These are phyloP conservation scores for Vitis cinerea DNA, from an alignment of 164 flowering plant species.

Conservation along the genomic window DNA sequence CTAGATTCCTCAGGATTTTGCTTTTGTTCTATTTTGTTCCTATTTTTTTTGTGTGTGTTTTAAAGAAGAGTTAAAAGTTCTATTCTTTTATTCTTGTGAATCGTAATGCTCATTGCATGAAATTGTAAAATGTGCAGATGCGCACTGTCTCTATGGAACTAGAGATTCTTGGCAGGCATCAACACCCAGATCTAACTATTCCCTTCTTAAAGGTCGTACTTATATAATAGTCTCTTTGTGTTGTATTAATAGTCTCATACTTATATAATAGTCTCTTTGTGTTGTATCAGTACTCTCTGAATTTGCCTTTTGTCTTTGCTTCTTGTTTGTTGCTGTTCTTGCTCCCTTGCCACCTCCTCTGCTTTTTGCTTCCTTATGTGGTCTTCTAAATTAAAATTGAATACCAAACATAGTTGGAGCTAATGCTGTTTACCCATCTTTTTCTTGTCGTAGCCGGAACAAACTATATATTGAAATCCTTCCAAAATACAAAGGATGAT, in stretches of 20 bases:
- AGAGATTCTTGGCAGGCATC: conserved; percentile 90
- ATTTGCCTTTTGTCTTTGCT: neutral
- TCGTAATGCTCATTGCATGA: neutral
- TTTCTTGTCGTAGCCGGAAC: too few species aligned
- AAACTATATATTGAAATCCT: too few species aligned
- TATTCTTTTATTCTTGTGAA: neutral
- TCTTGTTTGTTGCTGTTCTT: neutral
- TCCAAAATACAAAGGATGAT: too few species aligned
- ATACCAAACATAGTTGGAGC: too few species aligned
- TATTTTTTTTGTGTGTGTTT: neutral
- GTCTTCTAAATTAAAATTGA: too few species aligned
- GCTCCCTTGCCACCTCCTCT: neutral
- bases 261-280: neutral
- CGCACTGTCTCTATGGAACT: conserved; percentile 79
- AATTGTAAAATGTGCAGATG: conserved; percentile 49
- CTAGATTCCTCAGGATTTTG: neutral
- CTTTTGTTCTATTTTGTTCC: neutral
- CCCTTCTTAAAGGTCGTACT: conserved; percentile 76
- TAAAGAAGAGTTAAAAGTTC: neutral
- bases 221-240: neutral
- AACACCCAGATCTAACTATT: conserved; percentile 76
- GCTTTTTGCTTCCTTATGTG: neutral
- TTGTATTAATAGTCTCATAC: conserved; percentile 15
- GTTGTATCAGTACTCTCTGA: neutral
- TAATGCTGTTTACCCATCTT: too few species aligned